These are phyloP conservation scores for Iberis pinnata DNA, from an alignment of 345 rosid genomes.

Conservation along the genomic window DNA sequence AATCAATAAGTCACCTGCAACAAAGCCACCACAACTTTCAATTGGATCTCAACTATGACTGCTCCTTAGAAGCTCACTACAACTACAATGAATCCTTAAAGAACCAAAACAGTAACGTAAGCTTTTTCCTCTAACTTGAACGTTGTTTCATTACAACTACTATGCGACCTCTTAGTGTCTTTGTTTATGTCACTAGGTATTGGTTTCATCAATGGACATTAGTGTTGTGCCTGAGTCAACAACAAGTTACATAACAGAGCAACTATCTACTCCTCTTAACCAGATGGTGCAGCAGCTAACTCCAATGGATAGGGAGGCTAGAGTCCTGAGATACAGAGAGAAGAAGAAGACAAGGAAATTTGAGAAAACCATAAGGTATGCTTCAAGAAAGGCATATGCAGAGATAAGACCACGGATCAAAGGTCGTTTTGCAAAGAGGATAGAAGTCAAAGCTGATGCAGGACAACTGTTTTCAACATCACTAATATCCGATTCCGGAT, in stretches of 20 bases:
- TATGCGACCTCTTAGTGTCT: no score
- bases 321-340: conserved; percentile 87
- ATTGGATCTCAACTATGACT: conserved; percentile 33
- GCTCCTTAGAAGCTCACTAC: conserved; percentile 37
- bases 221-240: conserved; percentile 71
- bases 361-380: conserved; percentile 93
- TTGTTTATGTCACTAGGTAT: conserved; percentile 27
- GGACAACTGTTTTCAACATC: conserved; percentile 60
- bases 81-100: conserved; percentile 44
- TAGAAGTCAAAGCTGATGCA: conserved; percentile 47
- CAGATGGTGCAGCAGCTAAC: conserved; percentile 49
- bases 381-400: conserved; percentile 94
- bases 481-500: conserved; percentile 42
- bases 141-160: no score
- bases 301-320: conserved; percentile 84
- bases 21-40: no score
- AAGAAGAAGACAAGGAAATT: conserved; percentile 86
- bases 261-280: conserved; percentile 43
- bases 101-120: conserved; percentile 27
- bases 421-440: conserved; percentile 86
- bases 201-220: conserved; percentile 58
- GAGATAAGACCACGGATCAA: conserved; percentile 90
- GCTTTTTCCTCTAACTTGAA: no score
- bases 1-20: conserved; percentile 40
- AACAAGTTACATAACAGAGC: conserved; percentile 52